These are phyloP conservation scores for Suillus alpinus DNA, from an alignment of 768 basidiomycete genomes.

Conservation along the genomic window DNA sequence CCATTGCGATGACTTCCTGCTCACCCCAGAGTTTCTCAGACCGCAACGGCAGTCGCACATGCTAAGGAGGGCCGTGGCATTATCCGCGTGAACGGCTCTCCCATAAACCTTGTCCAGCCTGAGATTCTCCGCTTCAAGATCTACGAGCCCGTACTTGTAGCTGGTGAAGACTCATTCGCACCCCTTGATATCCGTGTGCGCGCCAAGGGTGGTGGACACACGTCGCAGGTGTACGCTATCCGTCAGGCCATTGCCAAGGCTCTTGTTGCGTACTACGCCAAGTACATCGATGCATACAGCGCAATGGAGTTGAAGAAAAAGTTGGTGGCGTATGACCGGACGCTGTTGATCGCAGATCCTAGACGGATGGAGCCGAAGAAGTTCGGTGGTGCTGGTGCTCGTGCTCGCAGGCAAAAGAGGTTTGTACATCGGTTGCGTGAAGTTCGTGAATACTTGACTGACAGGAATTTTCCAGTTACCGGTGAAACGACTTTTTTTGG, in stretches of 20 bases:
- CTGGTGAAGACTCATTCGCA: constrained; percentile 84
- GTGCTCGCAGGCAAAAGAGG: constrained; percentile 98
- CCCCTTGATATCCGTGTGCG: constrained; percentile 94
- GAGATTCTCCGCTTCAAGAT: constrained; percentile 97
- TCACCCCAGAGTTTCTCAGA: constrained; percentile 45
- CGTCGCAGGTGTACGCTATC: constrained; percentile 97
- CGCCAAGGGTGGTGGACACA: constrained; percentile 99
- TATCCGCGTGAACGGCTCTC: constrained; percentile 95
- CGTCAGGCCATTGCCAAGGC: constrained; percentile 99
- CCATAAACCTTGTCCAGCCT: constrained; percentile 93
- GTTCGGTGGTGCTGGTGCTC: constrained; percentile 97
- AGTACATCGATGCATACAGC: constrained; percentile 96
- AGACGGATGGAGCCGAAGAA: constrained; percentile 99
- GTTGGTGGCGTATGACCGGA: constrained; percentile 91
- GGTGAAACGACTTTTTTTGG: constrained; percentile 34
- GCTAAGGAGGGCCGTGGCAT: constrained; percentile 95
- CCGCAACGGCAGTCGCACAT: constrained; percentile 96
- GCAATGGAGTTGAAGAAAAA: constrained; percentile 99
- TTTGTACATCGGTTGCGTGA: constrained; percentile 24
- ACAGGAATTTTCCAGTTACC: constrained; percentile 56
- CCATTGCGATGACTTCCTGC: constrained; percentile 7
- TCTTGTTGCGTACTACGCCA: constrained; percentile 96
- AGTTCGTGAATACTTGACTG: neutral
- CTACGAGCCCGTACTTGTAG: constrained; percentile 95
- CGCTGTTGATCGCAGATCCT: constrained; percentile 88